Percentiles rank a stretch among this genome's conserved stretches.
phyloP scores from a whole-genome alignment of 108 stramenopile genomes.

The Nitzschia palea region DNA sequence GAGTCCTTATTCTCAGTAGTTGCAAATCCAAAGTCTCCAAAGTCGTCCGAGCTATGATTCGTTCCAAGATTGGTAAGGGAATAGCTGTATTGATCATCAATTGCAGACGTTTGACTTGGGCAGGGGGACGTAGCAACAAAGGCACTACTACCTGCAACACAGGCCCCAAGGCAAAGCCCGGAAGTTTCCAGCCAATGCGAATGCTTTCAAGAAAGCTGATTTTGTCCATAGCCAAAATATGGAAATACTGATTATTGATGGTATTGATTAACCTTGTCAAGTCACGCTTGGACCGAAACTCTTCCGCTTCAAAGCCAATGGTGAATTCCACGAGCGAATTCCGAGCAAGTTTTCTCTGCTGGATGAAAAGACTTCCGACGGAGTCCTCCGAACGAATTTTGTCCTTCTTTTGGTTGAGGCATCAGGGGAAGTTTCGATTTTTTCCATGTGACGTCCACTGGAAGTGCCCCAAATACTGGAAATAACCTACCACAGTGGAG shows the following conservation, averaged over 20 bases:
- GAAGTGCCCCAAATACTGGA: no score
- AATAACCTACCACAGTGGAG: no score
- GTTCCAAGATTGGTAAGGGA: conserved; percentile 17
- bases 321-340: conserved; percentile 24
- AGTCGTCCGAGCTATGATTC: conserved; percentile 13
- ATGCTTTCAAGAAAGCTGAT: conserved; percentile 25
- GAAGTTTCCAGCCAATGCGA: conserved; percentile 33
- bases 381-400: not conserved
- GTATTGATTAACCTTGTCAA: conserved; percentile 13
- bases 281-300: conserved; percentile 27
- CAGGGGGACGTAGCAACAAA: conserved; percentile 13
- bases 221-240: conserved; percentile 21
- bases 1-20: conserved; percentile 5
- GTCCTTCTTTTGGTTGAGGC: not conserved
- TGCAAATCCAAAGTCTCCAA: conserved; percentile 20
- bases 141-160: conserved; percentile 23
- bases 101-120: conserved; percentile 15
- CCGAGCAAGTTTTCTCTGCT: conserved; percentile 24
- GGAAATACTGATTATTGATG: conserved; percentile 17
- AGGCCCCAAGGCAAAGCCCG: conserved; percentile 28
- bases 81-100: conserved; percentile 11
- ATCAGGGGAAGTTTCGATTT: conserved; percentile 9
- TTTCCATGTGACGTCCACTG: no score
- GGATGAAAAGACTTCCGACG: no score
- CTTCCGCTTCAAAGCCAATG: conserved; percentile 27